Base-by-base conservation (phyloP, 106 monocot species). In the Apostasia shenzhenica region DNA sequence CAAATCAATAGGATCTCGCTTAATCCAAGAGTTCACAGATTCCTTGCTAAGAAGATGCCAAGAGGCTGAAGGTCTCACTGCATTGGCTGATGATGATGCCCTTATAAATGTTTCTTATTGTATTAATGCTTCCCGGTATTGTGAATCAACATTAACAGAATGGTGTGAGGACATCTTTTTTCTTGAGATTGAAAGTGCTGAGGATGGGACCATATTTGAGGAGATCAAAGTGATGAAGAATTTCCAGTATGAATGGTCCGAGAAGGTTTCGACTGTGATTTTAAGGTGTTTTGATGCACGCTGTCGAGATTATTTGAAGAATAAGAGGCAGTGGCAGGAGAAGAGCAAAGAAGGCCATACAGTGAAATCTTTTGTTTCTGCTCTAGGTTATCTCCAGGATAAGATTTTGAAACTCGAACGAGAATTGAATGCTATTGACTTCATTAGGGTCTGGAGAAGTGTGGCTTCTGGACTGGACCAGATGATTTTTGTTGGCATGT, bases 1-100 rank as follows among this genome's bases (percentile, higher is more conserved):
- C 6, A 78, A 79, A 45, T 66, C 85, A 5, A 71, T 78, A 6
- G 78, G 79, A 70, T 68, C 81, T 40, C 90, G 87, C 1, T 49
- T 93, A 41, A 5, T 90, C 26, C 58, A 54, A 41, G 78, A 99
- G 59, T 88, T 83, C 61, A 45, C 78, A 74, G 93, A 87, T 74
- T 77, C 57, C 59, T 66, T 87, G 73, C 75, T 90, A 6, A 72
- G 55, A 10, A 74, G 90, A 59, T 99, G 99, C 74, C 90, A 99
- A 71, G 99, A 93, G 72, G 92, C 93, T 14, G 99, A 99, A 67
- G 99, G 93, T 1, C 80, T 99, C 4, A 99, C 99, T 60, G 99
- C 99, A 14, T 75, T 99, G 63, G 93, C 87, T 8, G 99, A 99
- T 85, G 99, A 99, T 82, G 81, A 90, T 76, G 90, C 93, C n/a